These are phyloP conservation scores for Nectriaceae sp. DNA, from an alignment of 2,329 filamentous ascomycete species.

Conservation along the genomic window DNA sequence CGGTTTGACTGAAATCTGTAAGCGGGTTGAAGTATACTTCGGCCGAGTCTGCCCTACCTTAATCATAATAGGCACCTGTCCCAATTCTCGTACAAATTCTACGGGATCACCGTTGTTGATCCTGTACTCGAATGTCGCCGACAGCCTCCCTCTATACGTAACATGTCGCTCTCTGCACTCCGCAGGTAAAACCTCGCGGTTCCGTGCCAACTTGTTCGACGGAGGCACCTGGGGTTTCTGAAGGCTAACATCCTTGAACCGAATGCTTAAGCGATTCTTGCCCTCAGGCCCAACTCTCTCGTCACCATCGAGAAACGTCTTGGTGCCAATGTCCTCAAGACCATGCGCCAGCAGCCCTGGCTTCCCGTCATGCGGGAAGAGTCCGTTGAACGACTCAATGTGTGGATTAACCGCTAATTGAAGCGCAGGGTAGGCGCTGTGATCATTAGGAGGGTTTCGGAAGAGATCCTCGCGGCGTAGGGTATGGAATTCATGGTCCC, in stretches of 20 bases:
- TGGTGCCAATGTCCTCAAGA: conserved; percentile 86
- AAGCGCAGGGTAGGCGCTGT: conserved; percentile 83
- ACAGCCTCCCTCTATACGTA: conserved; percentile 85
- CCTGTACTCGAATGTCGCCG: conserved; percentile 79
- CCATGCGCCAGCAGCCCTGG: conserved; percentile 66
- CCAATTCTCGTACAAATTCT: conserved; percentile 82
- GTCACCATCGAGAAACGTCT: conserved; percentile 82
- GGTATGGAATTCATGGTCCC: conserved; percentile 86
- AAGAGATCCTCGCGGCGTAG: conserved; percentile 87
- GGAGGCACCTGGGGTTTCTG: conserved; percentile 79
- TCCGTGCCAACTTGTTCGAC: conserved; percentile 80
- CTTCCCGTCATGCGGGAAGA: conserved; percentile 72
- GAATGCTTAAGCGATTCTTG: conserved; percentile 76
- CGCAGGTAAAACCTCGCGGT: conserved; percentile 84
- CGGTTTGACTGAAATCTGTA: conserved; percentile 67
- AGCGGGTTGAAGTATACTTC: conserved; percentile 8
- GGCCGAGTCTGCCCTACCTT: conserved; percentile 57
- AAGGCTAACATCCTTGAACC: conserved; percentile 78
- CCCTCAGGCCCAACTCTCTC: conserved; percentile 58
- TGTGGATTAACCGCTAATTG: conserved; percentile 87
- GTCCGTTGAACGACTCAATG: conserved; percentile 91
- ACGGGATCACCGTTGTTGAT: conserved; percentile 86
- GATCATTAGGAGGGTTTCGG: conserved; percentile 82
- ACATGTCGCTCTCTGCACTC: conserved; percentile 94
- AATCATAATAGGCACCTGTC: conserved; percentile 90